Conservation (phyloP, 2,329 filamentous ascomycete species). For the Ophiostoma sp. region DNA sequence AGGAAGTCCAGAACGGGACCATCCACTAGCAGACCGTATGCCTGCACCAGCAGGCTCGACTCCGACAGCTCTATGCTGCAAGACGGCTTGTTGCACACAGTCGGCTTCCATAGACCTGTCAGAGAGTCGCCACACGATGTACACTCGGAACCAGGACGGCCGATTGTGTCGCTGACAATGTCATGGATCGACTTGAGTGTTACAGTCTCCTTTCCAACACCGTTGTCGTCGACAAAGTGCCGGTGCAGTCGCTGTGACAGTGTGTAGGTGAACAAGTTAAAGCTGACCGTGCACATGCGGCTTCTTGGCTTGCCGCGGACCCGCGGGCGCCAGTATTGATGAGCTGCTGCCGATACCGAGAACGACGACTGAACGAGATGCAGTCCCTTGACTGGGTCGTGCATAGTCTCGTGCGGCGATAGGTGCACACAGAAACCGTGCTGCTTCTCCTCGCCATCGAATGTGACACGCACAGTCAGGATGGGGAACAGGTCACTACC, state of each 20-base stretch:
- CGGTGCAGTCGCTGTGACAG: conserved; percentile 25
- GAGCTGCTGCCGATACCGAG: conserved; percentile 3
- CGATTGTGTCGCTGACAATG: conserved; percentile 22
- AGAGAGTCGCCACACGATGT: conserved; percentile 22
- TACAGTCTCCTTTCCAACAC: not conserved
- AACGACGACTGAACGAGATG: conserved; percentile 10
- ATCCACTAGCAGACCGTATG: conserved; percentile 26
- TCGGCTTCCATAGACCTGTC: conserved; percentile 25
- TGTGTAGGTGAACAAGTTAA: conserved; percentile 27
- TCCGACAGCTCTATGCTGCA: conserved; percentile 23
- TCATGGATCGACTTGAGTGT: conserved; percentile 22
- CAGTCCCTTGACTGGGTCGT: conserved; percentile 10
- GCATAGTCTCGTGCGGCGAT: conserved; percentile 22
- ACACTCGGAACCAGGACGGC: conserved; percentile 25
- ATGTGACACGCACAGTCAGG: conserved; percentile 27
- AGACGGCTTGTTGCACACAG: conserved; percentile 22
- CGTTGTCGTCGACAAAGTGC: conserved; percentile 18
- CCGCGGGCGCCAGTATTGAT: conserved; percentile 19
- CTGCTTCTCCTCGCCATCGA: conserved; percentile 7
- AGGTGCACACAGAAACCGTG: conserved; percentile 29
- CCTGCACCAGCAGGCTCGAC: conserved; percentile 25
- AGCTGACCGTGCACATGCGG: conserved; percentile 25
- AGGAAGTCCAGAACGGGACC: conserved; percentile 28
- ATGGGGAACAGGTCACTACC: conserved; percentile 23
- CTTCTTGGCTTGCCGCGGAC: conserved; percentile 5